A percentile compares a stretch with the other conserved stretches of the same genome.
phyloP scores from a whole-genome alignment of 768 basidiomycete genomes.

The Tulasnella sp. region DNA sequence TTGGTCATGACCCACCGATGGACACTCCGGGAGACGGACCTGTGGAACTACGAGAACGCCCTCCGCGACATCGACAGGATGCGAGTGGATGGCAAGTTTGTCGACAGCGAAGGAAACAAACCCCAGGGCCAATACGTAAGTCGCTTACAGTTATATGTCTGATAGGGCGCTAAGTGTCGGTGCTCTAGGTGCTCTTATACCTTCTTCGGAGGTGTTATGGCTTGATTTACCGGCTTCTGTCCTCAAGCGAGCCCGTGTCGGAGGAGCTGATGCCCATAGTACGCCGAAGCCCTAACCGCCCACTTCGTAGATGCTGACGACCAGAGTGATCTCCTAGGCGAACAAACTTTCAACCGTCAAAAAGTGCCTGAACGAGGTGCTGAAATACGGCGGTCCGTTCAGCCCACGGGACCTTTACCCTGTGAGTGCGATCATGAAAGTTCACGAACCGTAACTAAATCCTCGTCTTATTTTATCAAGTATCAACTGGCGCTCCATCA shows the following conservation, averaged over 20 bases:
- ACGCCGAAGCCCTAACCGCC: conserved; percentile 33
- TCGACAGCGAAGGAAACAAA: conserved; percentile 86
- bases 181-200: conserved; percentile 77
- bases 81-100: conserved; percentile 95
- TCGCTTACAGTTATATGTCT: conserved; percentile 20
- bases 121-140: conserved; percentile 93
- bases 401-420: conserved; percentile 90
- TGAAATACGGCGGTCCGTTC: conserved; percentile 92
- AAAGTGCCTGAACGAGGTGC: conserved; percentile 92
- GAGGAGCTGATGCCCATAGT: conserved; percentile 98
- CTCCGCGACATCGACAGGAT: conserved; percentile 96
- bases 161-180: neutral
- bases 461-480: conserved; percentile 40
- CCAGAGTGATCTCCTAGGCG: conserved; percentile 49
- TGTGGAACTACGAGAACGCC: conserved; percentile 90
- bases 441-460: neutral
- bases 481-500: conserved; percentile 94
- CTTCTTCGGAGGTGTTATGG: conserved; percentile 93
- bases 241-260: conserved; percentile 93
- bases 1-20: conserved; percentile 93
- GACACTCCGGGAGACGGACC: conserved; percentile 90
- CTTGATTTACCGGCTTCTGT: conserved; percentile 86
- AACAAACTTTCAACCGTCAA: conserved; percentile 96
- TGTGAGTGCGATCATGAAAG: conserved; percentile 44
- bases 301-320: neutral